phyloP scores from a whole-genome alignment of 306 rosid genomes.

The Clitoria ternatea region DNA sequence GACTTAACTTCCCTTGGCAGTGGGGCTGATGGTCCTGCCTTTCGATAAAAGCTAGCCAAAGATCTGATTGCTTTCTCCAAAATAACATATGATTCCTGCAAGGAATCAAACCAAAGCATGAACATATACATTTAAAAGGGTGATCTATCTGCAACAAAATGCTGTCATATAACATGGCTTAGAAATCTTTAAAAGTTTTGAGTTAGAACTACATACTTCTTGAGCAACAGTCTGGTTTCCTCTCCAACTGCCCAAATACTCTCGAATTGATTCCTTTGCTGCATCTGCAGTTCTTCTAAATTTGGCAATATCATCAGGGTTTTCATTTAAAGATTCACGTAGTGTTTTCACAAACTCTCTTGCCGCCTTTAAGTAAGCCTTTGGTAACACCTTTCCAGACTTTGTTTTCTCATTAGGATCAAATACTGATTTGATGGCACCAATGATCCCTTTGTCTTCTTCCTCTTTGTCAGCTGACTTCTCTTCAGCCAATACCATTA shows the following conservation, averaged over 20 bases:
- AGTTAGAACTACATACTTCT: conserved; percentile 51
- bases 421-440: conserved; percentile 58
- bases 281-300: conserved; percentile 93
- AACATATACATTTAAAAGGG: neutral
- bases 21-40: conserved; percentile 84
- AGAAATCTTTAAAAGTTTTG: neutral
- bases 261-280: conserved; percentile 84
- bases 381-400: conserved; percentile 78
- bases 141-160: neutral
- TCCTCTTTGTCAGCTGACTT: conserved; percentile 39
- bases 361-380: conserved; percentile 81
- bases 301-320: conserved; percentile 53
- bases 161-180: neutral
- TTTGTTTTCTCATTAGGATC: conserved; percentile 70
- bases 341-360: conserved; percentile 78
- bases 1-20: conserved; percentile 66
- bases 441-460: conserved; percentile 53
- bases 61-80: conserved; percentile 84
- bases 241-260: conserved; percentile 76
- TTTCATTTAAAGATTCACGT: conserved; percentile 72
- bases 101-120: conserved; percentile 17
- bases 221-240: conserved; percentile 57
- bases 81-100: conserved; percentile 74
- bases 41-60: conserved; percentile 78
- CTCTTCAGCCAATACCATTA: conserved; percentile 52